Evolutionary conservation across 179 eudicot genomes (phyloP), one percentile per base, ranked within the genome.

Genomic region (Carnegiea gigantea): DNA sequence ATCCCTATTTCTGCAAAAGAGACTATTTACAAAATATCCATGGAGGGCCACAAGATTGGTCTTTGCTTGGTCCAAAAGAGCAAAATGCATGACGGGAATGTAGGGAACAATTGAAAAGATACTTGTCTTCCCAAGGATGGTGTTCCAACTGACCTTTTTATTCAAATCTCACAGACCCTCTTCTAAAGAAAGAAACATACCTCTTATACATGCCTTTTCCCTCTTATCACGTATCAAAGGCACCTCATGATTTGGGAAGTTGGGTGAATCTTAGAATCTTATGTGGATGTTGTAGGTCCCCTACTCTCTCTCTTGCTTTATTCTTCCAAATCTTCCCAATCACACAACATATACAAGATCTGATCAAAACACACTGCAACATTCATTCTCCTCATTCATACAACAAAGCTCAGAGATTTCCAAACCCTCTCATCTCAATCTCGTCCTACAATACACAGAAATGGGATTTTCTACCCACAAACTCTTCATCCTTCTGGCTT

Each of bases 81-180:
- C 76, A 83, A 86, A 83, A 54, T 75, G 81, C 78, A 81, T 86
- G 86, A 86, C 72, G 81, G 85, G 88, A 86, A 84, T 84, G 85
- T 84, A 84, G 88, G 86, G 88, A 83, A 86, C 86, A 71, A 86
- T 84, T 79, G 81, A 76, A 86, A 86, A 84, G 88, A 86, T 86
- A 72, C 88, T 86, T 86, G 68, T 82, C 88, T 84, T 86, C 85
- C 86, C 84, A 86, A 86, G 86, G 82, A 84, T 86, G 72, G 84
- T 84, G 86, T 86, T 79, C 84, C 86, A 72, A 83, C 71, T 70
- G 72, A 23, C 80, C 88, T 86, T 83, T 86, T 86, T 79, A 84
- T 86, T 86, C 88, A 86, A 86, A 83, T 86, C 79, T 81, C 79
- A 17, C 5, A 18, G 20, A 57, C 62, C n/a, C 62, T 3, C 62